Evolutionary conservation across 257 asterid species (phyloP), one percentile per base, ranked within the genome.

Genomic region (Solanum chmielewskii): DNA sequence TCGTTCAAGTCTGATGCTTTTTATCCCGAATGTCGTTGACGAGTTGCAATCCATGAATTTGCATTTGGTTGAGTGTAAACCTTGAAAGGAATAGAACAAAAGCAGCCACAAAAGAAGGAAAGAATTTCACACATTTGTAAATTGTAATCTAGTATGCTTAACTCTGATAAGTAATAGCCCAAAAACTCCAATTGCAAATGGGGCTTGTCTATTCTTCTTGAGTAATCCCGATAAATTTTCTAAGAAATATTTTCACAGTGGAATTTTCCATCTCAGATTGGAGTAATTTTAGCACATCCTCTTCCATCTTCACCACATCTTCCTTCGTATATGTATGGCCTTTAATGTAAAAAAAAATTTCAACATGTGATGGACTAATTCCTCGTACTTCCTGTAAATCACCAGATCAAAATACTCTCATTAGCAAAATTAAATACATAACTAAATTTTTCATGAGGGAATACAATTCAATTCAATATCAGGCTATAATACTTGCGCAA

Each of bases 31-130:
- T 87, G 85, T 3, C 18, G 80, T 88, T 93, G 90, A 71, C 94
- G 91, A 39, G 85, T 87, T n/a, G 42, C 44, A 85, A 73, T 93
- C 94, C 98, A 97, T 59, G 99, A 98, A 89, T 93, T 91, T 62
- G 25, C 59, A 45, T 88, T 83, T 29, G 98, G 96, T 21, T 66
- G 89, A 95, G 93, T 9, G 93, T 94, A 86, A 94, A 95, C 89
- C 95, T 93, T 2, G 98, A 71, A 7, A 97, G 93, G 91, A 93
- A 97, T 29, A 93, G 77, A 33, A 92, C 98, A 1, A 97, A 90
- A 52, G 98, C 96, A 90, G 98, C 98, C 75, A 95, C 90, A 92
- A 93, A 13, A 15, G 98, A 97, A 27, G 99, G 99, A 85, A 95
- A 90, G 89, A 93, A 95, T 86, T 92, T 94, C 49, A 95, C 87